Conservation (phyloP, 768 basidiomycete species). For the Agaricus blazei region DNA sequence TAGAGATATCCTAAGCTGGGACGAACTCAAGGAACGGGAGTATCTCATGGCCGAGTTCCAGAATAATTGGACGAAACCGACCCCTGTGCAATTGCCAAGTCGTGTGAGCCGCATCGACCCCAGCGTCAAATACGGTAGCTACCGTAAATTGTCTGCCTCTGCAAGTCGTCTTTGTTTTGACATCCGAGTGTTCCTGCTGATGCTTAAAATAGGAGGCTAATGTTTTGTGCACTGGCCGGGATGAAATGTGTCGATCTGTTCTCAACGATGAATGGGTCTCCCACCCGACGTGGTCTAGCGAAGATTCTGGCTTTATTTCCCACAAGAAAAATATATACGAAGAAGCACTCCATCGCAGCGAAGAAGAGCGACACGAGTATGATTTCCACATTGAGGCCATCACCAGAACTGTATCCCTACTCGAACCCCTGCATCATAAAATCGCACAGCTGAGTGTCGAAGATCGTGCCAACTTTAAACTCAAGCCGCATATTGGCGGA, state of each 20-base stretch:
- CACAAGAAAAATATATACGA: slow-evolving; percentile 96
- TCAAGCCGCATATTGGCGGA: slow-evolving; percentile 86
- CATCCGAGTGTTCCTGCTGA: background rate
- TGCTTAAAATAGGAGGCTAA: slow-evolving; percentile 62
- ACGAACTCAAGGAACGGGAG: slow-evolving; percentile 64
- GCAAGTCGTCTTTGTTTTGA: slow-evolving; percentile 42
- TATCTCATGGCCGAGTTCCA: slow-evolving; percentile 44
- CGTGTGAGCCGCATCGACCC: slow-evolving; percentile 61
- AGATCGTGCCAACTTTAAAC: slow-evolving; percentile 75
- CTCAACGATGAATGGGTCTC: slow-evolving; percentile 99
- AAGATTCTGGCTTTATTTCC: slow-evolving; percentile 86
- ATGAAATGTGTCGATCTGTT: slow-evolving; percentile 94
- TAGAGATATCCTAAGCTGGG: slow-evolving; percentile 84
- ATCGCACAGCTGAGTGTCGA: slow-evolving; percentile 74
- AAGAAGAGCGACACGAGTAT: slow-evolving; percentile 98
- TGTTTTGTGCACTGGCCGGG: slow-evolving; percentile 89
- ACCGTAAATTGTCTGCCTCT: slow-evolving; percentile 72
- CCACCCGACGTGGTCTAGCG: slow-evolving; percentile 92
- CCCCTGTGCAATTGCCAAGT: slow-evolving; percentile 32
- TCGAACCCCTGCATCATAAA: slow-evolving; percentile 90
- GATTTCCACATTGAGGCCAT: slow-evolving; percentile 98
- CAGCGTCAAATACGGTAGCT: slow-evolving; percentile 80
- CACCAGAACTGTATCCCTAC: slow-evolving; percentile 79
- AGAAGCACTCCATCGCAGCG: slow-evolving; percentile 92
- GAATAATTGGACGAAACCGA: slow-evolving; percentile 48